Conservation (phyloP, 768 basidiomycete species). For the Tylopilus felleus region DNA sequence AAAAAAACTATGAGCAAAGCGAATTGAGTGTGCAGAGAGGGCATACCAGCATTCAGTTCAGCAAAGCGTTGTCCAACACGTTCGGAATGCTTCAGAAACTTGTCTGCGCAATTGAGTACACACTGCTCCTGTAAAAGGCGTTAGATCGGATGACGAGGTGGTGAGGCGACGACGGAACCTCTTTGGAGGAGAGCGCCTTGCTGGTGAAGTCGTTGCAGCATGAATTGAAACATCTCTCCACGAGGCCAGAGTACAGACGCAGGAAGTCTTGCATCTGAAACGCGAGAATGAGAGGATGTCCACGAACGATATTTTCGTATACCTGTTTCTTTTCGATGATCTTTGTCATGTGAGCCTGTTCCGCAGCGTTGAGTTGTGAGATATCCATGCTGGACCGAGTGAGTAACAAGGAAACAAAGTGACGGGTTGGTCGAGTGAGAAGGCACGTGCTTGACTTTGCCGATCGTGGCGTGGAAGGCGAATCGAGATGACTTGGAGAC, state of each 20-base stretch:
- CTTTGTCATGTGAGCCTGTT: conserved; percentile 95
- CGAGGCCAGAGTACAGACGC: conserved; percentile 89
- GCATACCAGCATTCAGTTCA: conserved; percentile 86
- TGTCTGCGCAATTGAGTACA: conserved; percentile 92
- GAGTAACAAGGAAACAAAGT: background rate
- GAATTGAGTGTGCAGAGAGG: background rate
- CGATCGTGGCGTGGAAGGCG: conserved; percentile 9
- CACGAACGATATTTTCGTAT: conserved; percentile 13
- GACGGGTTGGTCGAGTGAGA: background rate
- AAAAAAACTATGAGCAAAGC: background rate
- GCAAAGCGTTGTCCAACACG: conserved; percentile 90
- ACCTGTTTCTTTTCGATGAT: conserved; percentile 98
- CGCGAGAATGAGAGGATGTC: conserved; percentile 9
- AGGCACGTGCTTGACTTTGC: conserved; percentile 12
- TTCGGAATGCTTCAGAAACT: conserved; percentile 96
- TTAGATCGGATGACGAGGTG: conserved; percentile 9
- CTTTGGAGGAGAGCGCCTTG: conserved; percentile 89
- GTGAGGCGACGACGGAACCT: conserved; percentile 46
- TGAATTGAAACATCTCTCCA: conserved; percentile 92
- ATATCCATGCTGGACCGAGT: conserved; percentile 68
- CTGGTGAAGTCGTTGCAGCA: conserved; percentile 97
- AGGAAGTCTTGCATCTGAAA: conserved; percentile 97
- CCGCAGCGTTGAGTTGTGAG: conserved; percentile 81
- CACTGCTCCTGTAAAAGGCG: conserved; percentile 69
- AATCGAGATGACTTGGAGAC: background rate